Percentiles rank a stretch among this genome's conserved stretches.
Evolutionary conservation across 1,284 basidiomycete genomes (phyloP).

Genomic region (Exobasidium cylindrosporum): DNA sequence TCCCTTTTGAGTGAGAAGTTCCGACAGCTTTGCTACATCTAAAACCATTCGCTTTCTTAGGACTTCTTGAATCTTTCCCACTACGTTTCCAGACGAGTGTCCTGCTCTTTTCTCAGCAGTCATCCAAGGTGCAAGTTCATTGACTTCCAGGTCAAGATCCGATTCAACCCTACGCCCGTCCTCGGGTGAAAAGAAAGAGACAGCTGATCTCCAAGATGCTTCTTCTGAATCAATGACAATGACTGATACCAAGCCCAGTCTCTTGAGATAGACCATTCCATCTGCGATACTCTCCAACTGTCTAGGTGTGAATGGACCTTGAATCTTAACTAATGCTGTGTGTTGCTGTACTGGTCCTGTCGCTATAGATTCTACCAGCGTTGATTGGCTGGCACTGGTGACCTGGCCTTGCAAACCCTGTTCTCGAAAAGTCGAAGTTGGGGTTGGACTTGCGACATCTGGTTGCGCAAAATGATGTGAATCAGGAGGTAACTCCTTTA

Average conservation of each 20-base stretch:
- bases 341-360: conserved; percentile 63
- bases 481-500: background rate
- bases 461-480: conserved; percentile 12
- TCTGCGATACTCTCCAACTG: conserved; percentile 90
- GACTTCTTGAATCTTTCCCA: conserved; percentile 24
- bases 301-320: conserved; percentile 91
- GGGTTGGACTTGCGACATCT: background rate
- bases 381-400: conserved; percentile 13
- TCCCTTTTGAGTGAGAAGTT: conserved; percentile 76
- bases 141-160: conserved; percentile 25
- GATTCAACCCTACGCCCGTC: conserved; percentile 28
- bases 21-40: conserved; percentile 63
- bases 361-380: conserved; percentile 25
- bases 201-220: conserved; percentile 59
- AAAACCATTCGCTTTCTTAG: conserved; percentile 73
- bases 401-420: conserved; percentile 19
- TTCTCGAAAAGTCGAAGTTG: conserved; percentile 7
- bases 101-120: conserved; percentile 20
- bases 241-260: conserved; percentile 88
- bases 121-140: conserved; percentile 39
- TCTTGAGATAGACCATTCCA: conserved; percentile 91
- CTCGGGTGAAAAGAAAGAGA: conserved; percentile 22
- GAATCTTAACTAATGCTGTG: conserved; percentile 92
- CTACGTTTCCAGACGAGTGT: background rate
- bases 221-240: conserved; percentile 90